Evolutionary conservation across 2,329 filamentous ascomycete species (phyloP).

Genomic region (Zymoseptoria tritici): DNA sequence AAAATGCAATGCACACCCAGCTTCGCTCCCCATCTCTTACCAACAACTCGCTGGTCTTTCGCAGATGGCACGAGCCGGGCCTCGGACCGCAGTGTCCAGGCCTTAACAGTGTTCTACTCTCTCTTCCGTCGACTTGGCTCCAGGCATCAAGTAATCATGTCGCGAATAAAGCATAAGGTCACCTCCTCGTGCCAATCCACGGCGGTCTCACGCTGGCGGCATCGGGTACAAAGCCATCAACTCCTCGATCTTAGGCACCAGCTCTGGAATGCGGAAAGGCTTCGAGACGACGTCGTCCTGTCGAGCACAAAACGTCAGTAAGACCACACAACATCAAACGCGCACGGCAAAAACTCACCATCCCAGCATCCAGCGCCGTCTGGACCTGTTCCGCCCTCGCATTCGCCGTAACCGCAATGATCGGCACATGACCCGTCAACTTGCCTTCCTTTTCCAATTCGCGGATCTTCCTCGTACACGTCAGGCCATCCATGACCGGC

Average conservation of each 20-base stretch:
- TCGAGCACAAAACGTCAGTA: constrained; percentile 11
- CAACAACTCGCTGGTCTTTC: too few species aligned
- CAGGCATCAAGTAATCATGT: not conserved
- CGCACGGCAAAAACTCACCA: constrained; percentile 39
- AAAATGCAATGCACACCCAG: too few species aligned
- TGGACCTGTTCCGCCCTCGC: constrained; percentile 67
- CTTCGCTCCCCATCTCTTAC: too few species aligned
- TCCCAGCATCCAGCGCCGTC: constrained; percentile 63
- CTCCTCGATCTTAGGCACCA: constrained; percentile 46
- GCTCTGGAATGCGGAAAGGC: constrained; percentile 44
- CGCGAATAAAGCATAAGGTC: not conserved
- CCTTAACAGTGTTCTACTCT: too few species aligned
- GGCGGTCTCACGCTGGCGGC: constrained; percentile 2
- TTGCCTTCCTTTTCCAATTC: constrained; percentile 57
- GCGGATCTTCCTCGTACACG: constrained; percentile 62
- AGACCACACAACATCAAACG: not conserved
- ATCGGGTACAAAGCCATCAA: constrained; percentile 31
- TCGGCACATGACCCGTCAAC: constrained; percentile 60
- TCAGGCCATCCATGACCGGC: constrained; percentile 76
- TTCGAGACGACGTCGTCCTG: constrained; percentile 46
- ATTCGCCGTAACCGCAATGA: constrained; percentile 78
- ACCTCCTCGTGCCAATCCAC: not conserved
- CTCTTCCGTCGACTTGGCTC: not conserved
- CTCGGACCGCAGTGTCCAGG: too few species aligned
- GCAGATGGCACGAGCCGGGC: too few species aligned